A percentile compares a stretch with the other conserved stretches of the same genome.
Conservation (phyloP, 768 basidiomycete species). For the Lactarius sanguifluus region DNA sequence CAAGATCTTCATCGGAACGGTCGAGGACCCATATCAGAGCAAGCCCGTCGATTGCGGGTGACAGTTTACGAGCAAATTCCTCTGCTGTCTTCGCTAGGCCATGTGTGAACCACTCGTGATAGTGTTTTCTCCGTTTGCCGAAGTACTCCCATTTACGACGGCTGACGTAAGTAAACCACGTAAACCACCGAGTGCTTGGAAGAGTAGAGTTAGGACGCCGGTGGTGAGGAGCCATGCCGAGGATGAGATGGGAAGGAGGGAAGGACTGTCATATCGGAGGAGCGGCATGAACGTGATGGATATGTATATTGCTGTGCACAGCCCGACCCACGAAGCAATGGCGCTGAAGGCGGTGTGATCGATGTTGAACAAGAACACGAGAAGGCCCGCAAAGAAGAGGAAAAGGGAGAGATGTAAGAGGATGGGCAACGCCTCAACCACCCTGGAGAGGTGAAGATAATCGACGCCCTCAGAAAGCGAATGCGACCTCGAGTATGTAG, state of each 20-base stretch:
- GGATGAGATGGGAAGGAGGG: no score
- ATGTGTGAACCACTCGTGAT: background rate
- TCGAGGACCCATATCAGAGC: background rate
- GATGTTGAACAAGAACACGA: slow-evolving; percentile 6
- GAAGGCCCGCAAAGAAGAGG: slow-evolving; percentile 11
- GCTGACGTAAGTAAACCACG: background rate
- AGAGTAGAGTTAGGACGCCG: background rate
- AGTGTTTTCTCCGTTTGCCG: background rate
- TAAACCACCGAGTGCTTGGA: background rate
- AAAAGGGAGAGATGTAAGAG: background rate
- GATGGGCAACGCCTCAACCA: background rate
- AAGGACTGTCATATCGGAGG: background rate
- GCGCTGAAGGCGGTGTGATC: slow-evolving; percentile 1
- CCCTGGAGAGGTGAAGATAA: background rate
- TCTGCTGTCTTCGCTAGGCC: slow-evolving; percentile 1
- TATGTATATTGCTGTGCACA: background rate
- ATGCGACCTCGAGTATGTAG: background rate
- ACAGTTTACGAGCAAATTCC: background rate
- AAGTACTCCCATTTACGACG: background rate
- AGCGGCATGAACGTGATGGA: slow-evolving; percentile 4
- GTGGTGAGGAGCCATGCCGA: background rate
- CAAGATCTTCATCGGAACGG: background rate
- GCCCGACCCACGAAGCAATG: background rate
- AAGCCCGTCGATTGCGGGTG: background rate
- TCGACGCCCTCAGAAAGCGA: background rate